phyloP scores from a whole-genome alignment of 2,329 filamentous ascomycete species.

The Botryotinia globosa region DNA sequence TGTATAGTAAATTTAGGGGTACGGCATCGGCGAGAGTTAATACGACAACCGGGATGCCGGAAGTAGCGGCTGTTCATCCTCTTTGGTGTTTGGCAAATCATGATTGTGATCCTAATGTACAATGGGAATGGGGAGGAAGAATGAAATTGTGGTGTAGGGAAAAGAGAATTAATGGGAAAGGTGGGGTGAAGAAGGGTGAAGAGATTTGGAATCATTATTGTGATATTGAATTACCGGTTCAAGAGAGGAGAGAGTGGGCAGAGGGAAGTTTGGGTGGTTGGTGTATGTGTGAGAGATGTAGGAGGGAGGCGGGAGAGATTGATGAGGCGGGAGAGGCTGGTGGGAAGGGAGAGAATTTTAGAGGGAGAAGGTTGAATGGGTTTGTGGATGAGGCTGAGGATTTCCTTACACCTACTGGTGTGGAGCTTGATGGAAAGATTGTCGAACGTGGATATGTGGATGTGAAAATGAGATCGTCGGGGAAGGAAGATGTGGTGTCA shows the following conservation, averaged over 20 bases:
- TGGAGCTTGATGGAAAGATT: neutral
- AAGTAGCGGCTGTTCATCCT: slow-evolving; percentile 89
- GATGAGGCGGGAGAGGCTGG: neutral
- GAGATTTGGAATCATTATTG: slow-evolving; percentile 96
- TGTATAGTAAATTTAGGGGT: slow-evolving; percentile 89
- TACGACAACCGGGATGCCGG: slow-evolving; percentile 73
- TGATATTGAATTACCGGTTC: slow-evolving; percentile 74
- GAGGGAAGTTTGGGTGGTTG: slow-evolving; percentile 80
- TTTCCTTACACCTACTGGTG: neutral
- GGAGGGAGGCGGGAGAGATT: slow-evolving; percentile 58
- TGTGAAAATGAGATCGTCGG: no score
- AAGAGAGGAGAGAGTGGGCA: slow-evolving; percentile 84
- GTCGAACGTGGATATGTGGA: neutral
- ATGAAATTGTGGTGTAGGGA: slow-evolving; percentile 68
- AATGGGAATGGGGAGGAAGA: slow-evolving; percentile 85
- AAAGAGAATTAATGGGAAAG: slow-evolving; percentile 53
- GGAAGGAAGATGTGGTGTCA: neutral
- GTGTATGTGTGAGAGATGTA: slow-evolving; percentile 83
- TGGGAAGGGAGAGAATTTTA: neutral
- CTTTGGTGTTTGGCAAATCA: slow-evolving; percentile 97
- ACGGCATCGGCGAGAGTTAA: slow-evolving; percentile 85
- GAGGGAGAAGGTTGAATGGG: neutral
- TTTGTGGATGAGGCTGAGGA: neutral
- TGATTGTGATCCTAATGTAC: slow-evolving; percentile 90
- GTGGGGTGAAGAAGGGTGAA: slow-evolving; percentile 71